Evolutionary conservation across 495 filamentous ascomycete genomes (phyloP).

Genomic region (Podospora comata): DNA sequence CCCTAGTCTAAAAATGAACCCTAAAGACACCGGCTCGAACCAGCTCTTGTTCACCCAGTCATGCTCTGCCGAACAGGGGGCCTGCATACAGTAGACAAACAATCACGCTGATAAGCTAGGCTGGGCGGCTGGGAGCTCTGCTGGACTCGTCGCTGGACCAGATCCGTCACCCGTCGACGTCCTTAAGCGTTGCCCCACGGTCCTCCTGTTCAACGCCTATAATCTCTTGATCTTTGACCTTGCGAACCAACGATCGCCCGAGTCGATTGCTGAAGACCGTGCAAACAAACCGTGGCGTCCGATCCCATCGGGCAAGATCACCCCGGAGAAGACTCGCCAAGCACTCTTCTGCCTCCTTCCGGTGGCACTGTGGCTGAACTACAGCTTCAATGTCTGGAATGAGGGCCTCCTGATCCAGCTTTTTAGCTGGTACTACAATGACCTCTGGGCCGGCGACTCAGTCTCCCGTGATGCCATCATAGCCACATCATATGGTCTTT

Average conservation of each 20-base stretch:
- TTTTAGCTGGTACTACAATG: constrained; percentile 54
- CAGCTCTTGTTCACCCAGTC: no score
- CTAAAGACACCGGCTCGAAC: no score
- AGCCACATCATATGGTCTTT: constrained; percentile 39
- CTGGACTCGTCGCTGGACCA: constrained; percentile 11
- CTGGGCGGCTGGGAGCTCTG: constrained; percentile 4
- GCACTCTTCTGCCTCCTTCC: constrained; percentile 40
- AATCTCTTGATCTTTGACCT: background rate
- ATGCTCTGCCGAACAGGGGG: background rate
- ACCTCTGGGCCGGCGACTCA: constrained; percentile 48
- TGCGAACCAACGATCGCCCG: background rate
- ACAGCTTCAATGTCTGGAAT: constrained; percentile 35
- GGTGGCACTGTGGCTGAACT: constrained; percentile 31
- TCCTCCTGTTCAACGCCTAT: background rate
- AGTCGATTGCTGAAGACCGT: constrained; percentile 48
- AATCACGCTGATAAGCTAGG: no score
- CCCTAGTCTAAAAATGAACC: no score
- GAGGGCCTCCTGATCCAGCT: constrained; percentile 38
- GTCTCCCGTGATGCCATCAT: constrained; percentile 46
- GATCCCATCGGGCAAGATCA: constrained; percentile 45
- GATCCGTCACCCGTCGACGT: background rate
- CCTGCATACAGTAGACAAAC: no score
- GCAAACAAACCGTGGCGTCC: constrained; percentile 62
- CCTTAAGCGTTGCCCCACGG: background rate
- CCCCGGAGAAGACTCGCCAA: constrained; percentile 34